These are phyloP conservation scores for Dillenia suffruticosa DNA, from an alignment of 164 flowering plant species.

Conservation along the genomic window DNA sequence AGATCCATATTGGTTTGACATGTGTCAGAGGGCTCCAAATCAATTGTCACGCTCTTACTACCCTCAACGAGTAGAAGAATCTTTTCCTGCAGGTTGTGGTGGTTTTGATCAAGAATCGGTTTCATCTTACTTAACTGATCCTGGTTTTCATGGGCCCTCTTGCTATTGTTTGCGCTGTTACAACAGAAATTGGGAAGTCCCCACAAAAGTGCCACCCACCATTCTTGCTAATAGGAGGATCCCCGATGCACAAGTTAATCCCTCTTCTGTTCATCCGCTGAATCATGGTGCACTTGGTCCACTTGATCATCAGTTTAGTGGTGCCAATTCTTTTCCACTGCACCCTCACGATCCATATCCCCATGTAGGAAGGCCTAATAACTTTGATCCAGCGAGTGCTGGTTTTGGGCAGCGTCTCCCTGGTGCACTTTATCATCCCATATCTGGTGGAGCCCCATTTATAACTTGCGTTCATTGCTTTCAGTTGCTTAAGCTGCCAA, in stretches of 20 bases:
- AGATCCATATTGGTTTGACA: conserved; percentile 34
- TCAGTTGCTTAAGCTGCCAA: conserved; percentile 59
- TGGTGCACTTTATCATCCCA: conserved; percentile 37
- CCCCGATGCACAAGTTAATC: conserved; percentile 25
- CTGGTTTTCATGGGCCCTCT: conserved; percentile 44
- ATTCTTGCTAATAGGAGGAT: conserved; percentile 25
- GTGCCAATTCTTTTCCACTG: conserved; percentile 21
- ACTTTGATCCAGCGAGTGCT: conserved; percentile 31
- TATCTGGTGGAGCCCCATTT: conserved; percentile 82
- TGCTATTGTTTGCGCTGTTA: conserved; percentile 61
- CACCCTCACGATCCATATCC: conserved; percentile 24
- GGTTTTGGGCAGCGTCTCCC: conserved; percentile 28
- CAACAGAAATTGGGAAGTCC: conserved; percentile 35
- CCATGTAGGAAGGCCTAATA: conserved; percentile 40
- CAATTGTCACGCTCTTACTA: conserved; percentile 23
- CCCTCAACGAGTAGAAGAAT: conserved; percentile 27
- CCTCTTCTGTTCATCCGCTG: conserved; percentile 27
- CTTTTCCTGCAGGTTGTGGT: conserved; percentile 31
- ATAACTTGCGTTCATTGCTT: conserved; percentile 67
- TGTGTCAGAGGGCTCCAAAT: conserved; percentile 26
- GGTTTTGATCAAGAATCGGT: conserved; percentile 25
- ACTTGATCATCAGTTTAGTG: conserved; percentile 23
- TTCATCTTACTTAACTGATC: conserved; percentile 30
- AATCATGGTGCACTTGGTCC: conserved; percentile 24
- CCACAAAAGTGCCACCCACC: conserved; percentile 31